Conservation (phyloP, 495 filamentous ascomycete species). For the Astrothelium subdiscretum region DNA sequence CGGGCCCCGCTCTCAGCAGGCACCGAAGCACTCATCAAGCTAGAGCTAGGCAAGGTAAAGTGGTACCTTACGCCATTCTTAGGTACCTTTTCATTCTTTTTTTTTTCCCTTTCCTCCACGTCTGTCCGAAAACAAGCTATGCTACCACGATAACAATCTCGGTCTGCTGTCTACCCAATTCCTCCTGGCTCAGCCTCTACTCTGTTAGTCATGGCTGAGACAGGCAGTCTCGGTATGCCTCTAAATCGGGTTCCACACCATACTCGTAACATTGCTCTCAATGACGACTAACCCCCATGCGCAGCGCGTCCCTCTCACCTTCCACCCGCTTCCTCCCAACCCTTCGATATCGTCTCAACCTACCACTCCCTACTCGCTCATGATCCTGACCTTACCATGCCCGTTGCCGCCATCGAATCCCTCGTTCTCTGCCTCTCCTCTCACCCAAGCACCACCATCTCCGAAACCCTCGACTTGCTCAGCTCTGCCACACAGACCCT, state of each 20-base stretch:
- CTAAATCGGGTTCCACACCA: neutral
- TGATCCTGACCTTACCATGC: constrained; percentile 84
- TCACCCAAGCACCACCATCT: constrained; percentile 69
- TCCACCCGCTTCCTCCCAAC: neutral
- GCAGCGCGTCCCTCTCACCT: neutral
- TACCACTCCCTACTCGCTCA: constrained; percentile 47
- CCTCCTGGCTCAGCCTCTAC: neutral
- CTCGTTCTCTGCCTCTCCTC: constrained; percentile 72
- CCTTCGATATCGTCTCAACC: constrained; percentile 41
- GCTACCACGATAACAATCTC: neutral
- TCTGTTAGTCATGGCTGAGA: neutral
- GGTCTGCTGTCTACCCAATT: neutral
- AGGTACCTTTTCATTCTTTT: too few relatives aligned
- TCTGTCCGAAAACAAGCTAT: neutral
- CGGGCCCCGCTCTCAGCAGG: too few relatives aligned
- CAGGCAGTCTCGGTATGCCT: neutral
- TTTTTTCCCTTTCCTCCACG: neutral
- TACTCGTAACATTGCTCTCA: neutral
- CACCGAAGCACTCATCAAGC: too few relatives aligned
- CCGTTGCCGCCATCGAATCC: constrained; percentile 89
- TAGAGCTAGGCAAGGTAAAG: too few relatives aligned
- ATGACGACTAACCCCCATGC: neutral
- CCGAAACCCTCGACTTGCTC: constrained; percentile 82
- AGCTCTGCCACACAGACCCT: constrained; percentile 60
- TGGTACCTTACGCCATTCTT: too few relatives aligned